Conservation (phyloP, 176 grass and related monocot genomes). For the Carex parvula region DNA sequence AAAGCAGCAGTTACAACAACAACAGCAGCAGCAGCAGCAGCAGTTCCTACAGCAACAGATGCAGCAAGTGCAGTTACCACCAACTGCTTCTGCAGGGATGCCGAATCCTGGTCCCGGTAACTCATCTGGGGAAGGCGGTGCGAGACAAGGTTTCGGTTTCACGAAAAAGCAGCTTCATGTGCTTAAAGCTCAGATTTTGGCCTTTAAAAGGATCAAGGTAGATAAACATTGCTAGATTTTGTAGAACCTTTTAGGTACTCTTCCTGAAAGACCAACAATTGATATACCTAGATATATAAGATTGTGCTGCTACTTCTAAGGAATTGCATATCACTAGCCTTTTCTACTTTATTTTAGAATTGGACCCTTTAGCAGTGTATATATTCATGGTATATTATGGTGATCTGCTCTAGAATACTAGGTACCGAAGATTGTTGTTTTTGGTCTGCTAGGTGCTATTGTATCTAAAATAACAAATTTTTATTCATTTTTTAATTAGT, state of each 20-base stretch:
- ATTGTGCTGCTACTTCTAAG: not conserved
- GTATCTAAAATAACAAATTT: too few species aligned
- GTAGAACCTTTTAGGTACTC: conserved; percentile 6
- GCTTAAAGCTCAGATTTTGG: conserved; percentile 99
- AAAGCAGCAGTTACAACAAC: conserved; percentile 22
- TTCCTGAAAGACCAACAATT: conserved; percentile 19
- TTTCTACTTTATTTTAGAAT: conserved; percentile 8
- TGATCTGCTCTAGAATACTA: not conserved
- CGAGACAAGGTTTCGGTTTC: conserved; percentile 39
- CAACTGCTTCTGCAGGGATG: not conserved
- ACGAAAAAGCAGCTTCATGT: conserved; percentile 94
- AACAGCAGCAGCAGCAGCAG: conserved; percentile 29
- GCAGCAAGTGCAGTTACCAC: conserved; percentile 7
- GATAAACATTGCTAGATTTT: conserved; percentile 12
- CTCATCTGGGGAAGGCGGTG: conserved; percentile 12
- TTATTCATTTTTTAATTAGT: too few species aligned
- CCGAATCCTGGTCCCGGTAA: conserved; percentile 4
- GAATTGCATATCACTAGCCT: not conserved
- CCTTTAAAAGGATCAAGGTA: conserved; percentile 98
- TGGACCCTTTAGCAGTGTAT: not conserved
- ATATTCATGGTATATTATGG: not conserved
- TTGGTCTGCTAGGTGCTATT: too few species aligned
- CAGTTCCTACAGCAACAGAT: conserved; percentile 31
- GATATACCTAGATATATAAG: not conserved
- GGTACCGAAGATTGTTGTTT: too few species aligned